Base-by-base conservation (phyloP, 1,284 basidiomycete species). In the Porodaedalea pini region DNA sequence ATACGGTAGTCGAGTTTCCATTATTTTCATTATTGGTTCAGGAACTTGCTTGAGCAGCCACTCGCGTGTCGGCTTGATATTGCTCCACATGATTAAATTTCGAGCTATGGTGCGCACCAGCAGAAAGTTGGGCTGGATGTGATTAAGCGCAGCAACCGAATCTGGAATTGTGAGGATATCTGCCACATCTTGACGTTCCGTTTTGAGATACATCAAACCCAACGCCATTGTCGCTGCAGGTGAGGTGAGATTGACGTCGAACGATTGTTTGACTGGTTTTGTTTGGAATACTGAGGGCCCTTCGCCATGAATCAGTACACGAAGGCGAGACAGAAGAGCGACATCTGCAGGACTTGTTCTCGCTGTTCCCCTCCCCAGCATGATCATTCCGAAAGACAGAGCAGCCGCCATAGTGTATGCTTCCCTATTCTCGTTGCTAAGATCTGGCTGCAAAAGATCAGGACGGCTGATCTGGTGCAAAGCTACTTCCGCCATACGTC, bases 381-480 rank as follows among this genome's bases (percentile, higher is more conserved):
- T 95, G 70, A 97, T 90, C 80, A 98, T 89, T 0, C 97, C 97
- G 67, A 97, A 97, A 0, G 91, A 86, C 43, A 98, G 80, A 3
- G 90, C 92, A 1, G 94, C 88, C 1, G 92, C 84, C 62, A 94
- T 86, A 0, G 94, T 90, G 69, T 98, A 99, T 0, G 94, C 88
- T 68, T 99, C 97, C 32, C 91, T 82, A 67, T 92, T 83, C 60
- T 93, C 91, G 62, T 86, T 87, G 65, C 85, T 91, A 37, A 89
- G 76, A 62, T 97, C 92, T 0, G 89, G 84, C 57, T 87, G 88
- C 2, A 83, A 80, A 21, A 95, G 80, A 65, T 92, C 87, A 57
- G 76, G 79, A 19, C 90, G 80, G 53, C 86, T 85, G 61, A 99
- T 88, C 69, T 98, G 92, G 51, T 78, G 80, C 15, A 98, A 77